Base-by-base conservation (phyloP, 129 eudicot species). In the Tagetes erecta region DNA sequence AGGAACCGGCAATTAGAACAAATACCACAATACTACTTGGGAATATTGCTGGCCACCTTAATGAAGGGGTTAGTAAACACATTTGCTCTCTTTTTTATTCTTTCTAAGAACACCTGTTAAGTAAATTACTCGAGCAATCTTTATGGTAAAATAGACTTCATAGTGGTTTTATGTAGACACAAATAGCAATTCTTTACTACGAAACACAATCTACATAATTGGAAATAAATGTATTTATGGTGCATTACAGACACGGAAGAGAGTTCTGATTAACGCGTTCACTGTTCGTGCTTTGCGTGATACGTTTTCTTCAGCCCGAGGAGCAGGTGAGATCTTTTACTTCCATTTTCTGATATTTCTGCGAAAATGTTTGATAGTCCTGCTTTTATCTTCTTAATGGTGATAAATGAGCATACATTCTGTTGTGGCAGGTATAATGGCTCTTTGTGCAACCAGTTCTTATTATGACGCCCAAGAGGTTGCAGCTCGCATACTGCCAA, bases 271-370 rank as follows among this genome's bases (percentile, higher is more conserved):
- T 81, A 94, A 94, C 79, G 98, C 98, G 41, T 94, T 94, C 73
- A 91, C 98, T 7, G 98, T 83, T 52, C 96, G 98, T 74, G 98
- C 98, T 83, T 76, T 94, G 77, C 98, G 93, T 82, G 98, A 94
- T 85, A 86, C 96, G 27, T 94, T 91, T 76, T 84, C 98, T 58
- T 96, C 97, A 55, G 98, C 97, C 69, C 81, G 98, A 52, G 97
- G 98, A 80, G 98, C 98, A 88, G 98, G 98, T 94, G 64, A 67
- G 30, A 2, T 20, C 41, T 20, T 76, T 41, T 67, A 66, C 59
- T 62, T 62, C 8, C 30, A 37, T 42, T 60, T 45, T 70, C 45
- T 45, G 46, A 44, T 45, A 20, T 3, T 37, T 39, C 57, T 65
- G 50, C 52, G 66, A 69, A 14, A 50, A 13, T 31, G 39, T 52